Evolutionary conservation across 768 basidiomycete genomes (phyloP), one percentile per base, ranked within the genome.

Genomic region (Phylloporus sp.): DNA sequence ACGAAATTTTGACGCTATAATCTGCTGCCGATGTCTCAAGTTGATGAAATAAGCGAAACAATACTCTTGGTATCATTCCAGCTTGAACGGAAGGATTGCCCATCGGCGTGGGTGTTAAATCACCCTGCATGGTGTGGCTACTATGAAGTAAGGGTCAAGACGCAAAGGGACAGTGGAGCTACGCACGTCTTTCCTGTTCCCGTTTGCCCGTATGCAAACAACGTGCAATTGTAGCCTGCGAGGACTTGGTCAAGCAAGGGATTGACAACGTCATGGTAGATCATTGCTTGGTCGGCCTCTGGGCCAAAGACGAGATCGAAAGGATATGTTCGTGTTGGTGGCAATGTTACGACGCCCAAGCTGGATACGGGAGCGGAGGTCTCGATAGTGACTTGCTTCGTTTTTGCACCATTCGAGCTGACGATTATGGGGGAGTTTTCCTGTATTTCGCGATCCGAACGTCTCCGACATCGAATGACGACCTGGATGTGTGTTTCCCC

Each of bases 121-220:
- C 93, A 14, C 96, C 96, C 68, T 97, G 93, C 96, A 98, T 99
- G 4, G 96, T 99, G 61, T 93, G 87, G 35, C 84, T 89, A 56
- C 31, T 11, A 37, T 22, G n/a, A 26, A n/a, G 17, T 68, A 29
- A 63, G 50, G 23, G 9, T 33, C 2, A 42, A 38, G 15, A 38
- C 18, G 47, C 17, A 41, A 33, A n/a, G 22, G 37, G 24, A 41
- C 39, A n/a, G 35, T 9, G 22, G 41, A 27, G 28, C 14, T 4
- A 72, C 90, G 57, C 64, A 96, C 91, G 96, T 98, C 72, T 99
- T 99, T 18, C 96, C 96, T 0, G 96, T 97, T 1, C 96, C 96
- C 0, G 96, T 98, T 66, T 98, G 96, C 2, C 96, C 96, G 62
- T 99, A 99, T 5, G 94, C 94, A 68, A 98, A 97, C 18, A 99